Percentiles rank a stretch among this genome's conserved stretches.
Conservation (phyloP, 169 alveolate species). For the Cryptosporidium baileyi region DNA sequence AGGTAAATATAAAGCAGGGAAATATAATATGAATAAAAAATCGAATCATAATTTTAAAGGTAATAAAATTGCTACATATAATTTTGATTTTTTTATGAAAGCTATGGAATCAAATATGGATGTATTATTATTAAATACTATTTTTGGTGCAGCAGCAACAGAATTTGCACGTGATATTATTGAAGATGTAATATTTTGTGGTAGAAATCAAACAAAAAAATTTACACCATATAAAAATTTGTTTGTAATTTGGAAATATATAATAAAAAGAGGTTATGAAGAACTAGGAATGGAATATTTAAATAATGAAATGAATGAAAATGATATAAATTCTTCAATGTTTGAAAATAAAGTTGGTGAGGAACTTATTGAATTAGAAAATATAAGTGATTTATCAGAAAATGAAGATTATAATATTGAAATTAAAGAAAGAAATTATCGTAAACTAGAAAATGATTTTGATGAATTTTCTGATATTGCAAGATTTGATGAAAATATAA, state of each 20-base stretch:
- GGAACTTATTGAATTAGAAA: background rate
- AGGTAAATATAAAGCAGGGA: slow-evolving; percentile 28
- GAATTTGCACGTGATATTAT: slow-evolving; percentile 59
- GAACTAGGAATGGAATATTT: slow-evolving; percentile 55
- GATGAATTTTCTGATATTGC: slow-evolving; percentile 44
- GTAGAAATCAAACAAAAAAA: slow-evolving; percentile 19
- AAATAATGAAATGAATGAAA: background rate
- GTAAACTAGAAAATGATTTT: slow-evolving; percentile 18
- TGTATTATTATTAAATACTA: slow-evolving; percentile 26
- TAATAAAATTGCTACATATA: background rate
- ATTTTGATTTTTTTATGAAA: slow-evolving; percentile 45
- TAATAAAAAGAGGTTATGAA: slow-evolving; percentile 44
- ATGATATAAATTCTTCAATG: background rate
- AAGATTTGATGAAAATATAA: background rate
- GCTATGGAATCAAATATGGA: slow-evolving; percentile 63
- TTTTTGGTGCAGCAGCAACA: slow-evolving; percentile 70
- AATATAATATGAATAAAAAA: slow-evolving; percentile 18
- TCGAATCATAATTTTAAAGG: slow-evolving; percentile 15
- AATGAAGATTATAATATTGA: slow-evolving; percentile 5
- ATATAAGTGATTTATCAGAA: slow-evolving; percentile 8
- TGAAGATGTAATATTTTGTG: slow-evolving; percentile 48
- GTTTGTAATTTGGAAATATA: slow-evolving; percentile 49
- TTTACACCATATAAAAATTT: slow-evolving; percentile 31
- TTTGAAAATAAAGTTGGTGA: slow-evolving; percentile 38
- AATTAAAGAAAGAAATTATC: background rate